These are phyloP conservation scores for Nannochloris sp. DNA, from an alignment of 139 green algal genomes.

Conservation along the genomic window DNA sequence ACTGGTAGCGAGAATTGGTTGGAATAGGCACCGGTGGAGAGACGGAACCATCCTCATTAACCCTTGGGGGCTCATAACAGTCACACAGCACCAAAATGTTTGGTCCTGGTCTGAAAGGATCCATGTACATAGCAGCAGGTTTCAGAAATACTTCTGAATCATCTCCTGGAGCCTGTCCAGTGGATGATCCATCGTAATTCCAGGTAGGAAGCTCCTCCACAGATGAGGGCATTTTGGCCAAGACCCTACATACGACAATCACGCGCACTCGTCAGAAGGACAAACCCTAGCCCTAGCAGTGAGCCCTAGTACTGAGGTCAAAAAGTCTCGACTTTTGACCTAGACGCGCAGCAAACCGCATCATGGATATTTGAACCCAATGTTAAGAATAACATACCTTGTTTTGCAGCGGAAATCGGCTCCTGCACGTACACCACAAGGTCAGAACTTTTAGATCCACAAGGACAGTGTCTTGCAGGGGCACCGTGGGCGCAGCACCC, in stretches of 20 bases:
- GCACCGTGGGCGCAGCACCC: background rate
- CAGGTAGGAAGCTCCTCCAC: constrained; percentile 77
- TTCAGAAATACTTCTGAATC: constrained; percentile 87
- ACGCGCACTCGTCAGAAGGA: background rate
- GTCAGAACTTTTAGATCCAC: background rate
- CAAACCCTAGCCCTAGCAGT: background rate
- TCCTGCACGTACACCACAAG: constrained; percentile 5
- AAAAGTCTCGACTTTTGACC: background rate
- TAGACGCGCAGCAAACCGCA: background rate
- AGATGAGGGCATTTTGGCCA: constrained; percentile 40
- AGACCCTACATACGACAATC: constrained; percentile 9
- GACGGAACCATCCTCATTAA: constrained; percentile 56
- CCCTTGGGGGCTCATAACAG: constrained; percentile 72
- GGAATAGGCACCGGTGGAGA: constrained; percentile 59
- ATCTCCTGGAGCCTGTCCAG: constrained; percentile 76
- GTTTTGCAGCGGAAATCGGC: constrained; percentile 72
- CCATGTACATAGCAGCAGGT: constrained; percentile 60
- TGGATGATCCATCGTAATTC: constrained; percentile 96
- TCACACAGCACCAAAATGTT: constrained; percentile 97
- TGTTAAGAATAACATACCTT: constrained; percentile 11
- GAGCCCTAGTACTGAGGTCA: background rate
- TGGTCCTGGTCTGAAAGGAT: constrained; percentile 74
- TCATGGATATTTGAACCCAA: background rate
- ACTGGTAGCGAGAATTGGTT: constrained; percentile 83
- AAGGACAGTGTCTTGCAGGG: background rate